Conservation (phyloP, 169 alveolate genomes). For the Theileria sp. region DNA sequence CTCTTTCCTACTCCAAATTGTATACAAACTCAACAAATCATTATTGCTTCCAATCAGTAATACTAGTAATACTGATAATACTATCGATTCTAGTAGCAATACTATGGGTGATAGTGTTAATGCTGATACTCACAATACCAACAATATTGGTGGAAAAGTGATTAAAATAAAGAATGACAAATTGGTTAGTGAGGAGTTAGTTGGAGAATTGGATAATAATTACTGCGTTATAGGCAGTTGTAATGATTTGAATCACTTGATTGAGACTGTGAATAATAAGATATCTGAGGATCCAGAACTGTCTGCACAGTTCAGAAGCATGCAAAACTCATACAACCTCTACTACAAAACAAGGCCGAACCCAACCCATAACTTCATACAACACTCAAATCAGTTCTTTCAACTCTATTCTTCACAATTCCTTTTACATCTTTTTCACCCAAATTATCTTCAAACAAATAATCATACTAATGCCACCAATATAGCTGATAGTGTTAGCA, state of each 20-base stretch:
- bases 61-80: neutral
- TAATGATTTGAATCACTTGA: conserved; percentile 19
- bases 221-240: conserved; percentile 47
- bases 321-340: conserved; percentile 63
- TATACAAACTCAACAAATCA: conserved; percentile 11
- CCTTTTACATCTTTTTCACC: neutral
- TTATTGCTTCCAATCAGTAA: neutral
- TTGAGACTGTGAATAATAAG: conserved; percentile 36
- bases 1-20: conserved; percentile 45
- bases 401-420: conserved; percentile 11
- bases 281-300: conserved; percentile 35
- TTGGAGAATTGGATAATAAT: conserved; percentile 30
- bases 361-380: conserved; percentile 44
- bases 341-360: conserved; percentile 67
- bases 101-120: neutral
- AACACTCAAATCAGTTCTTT: conserved; percentile 32
- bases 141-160: neutral
- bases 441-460: neutral
- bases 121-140: no score
- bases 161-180: neutral
- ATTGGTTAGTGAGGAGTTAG: neutral
- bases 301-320: conserved; percentile 30
- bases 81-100: neutral
- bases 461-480: neutral
- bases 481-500: neutral